Conservation (phyloP, 257 asterid species). For the Penstemon davidsonii region DNA sequence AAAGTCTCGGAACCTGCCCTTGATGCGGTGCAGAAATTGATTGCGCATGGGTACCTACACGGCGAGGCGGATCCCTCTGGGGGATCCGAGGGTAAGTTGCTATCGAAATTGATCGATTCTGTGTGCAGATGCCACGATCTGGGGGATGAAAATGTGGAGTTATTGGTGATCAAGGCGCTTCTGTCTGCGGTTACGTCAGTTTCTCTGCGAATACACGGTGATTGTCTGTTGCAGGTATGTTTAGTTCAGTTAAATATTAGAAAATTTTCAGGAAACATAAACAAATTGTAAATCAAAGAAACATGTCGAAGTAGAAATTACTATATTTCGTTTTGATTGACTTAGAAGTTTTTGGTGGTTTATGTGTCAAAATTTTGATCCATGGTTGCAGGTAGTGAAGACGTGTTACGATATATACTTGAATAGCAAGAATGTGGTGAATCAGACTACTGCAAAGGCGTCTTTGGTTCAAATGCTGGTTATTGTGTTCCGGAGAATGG, state of each 20-base stretch:
- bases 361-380: too few species aligned
- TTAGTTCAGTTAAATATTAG: too few species aligned
- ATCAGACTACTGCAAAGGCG: constrained; percentile 95
- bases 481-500: constrained; percentile 96
- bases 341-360: too few species aligned
- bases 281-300: too few species aligned
- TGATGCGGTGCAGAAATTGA: constrained; percentile 86
- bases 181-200: constrained; percentile 84
- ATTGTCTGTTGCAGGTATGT: constrained; percentile 56
- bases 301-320: too few species aligned
- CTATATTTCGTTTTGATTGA: too few species aligned
- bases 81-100: constrained; percentile 65
- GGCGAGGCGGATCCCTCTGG: constrained; percentile 89
- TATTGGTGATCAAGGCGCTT: constrained; percentile 78
- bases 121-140: constrained; percentile 89
- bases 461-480: constrained; percentile 96
- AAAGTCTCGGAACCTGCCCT: constrained; percentile 89
- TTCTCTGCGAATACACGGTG: constrained; percentile 82
- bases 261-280: too few species aligned
- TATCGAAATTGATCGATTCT: constrained; percentile 70
- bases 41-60: constrained; percentile 81
- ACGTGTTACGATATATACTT: constrained; percentile 87
- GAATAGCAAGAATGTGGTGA: constrained; percentile 86
- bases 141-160: constrained; percentile 78
- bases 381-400: constrained; percentile 68